These are phyloP conservation scores for Drechslerella dactyloides DNA, from an alignment of 2,329 filamentous ascomycete genomes.

Conservation along the genomic window DNA sequence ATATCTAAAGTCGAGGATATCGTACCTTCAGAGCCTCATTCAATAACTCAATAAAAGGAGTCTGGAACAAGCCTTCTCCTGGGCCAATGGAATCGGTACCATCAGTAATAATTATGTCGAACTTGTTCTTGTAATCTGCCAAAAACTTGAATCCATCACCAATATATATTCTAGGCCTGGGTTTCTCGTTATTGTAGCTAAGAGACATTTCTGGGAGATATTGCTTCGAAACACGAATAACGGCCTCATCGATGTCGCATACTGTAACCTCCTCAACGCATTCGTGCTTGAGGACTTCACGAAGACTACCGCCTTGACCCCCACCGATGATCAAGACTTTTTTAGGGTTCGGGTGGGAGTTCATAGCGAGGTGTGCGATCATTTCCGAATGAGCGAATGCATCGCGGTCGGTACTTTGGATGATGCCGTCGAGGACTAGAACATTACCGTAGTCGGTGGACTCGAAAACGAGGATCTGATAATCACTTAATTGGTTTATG, in stretches of 20 bases:
- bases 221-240: slow-evolving; percentile 97
- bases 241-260: slow-evolving; percentile 98
- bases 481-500: neutral
- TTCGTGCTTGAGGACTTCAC: slow-evolving; percentile 98
- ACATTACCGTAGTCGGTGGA: slow-evolving; percentile 96
- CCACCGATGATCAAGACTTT: slow-evolving; percentile 97
- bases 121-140: slow-evolving; percentile 91
- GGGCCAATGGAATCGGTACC: slow-evolving; percentile 93
- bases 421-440: slow-evolving; percentile 96
- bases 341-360: slow-evolving; percentile 97
- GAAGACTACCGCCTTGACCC: slow-evolving; percentile 94
- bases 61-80: slow-evolving; percentile 95
- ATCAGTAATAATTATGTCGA: slow-evolving; percentile 99
- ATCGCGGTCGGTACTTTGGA: slow-evolving; percentile 97
- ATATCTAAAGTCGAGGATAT: neutral
- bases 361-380: slow-evolving; percentile 98
- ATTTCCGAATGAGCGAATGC: slow-evolving; percentile 99
- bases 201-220: slow-evolving; percentile 93
- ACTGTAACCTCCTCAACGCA: slow-evolving; percentile 93
- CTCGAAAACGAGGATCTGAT: slow-evolving; percentile 83
- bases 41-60: slow-evolving; percentile 96
- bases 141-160: slow-evolving; percentile 99
- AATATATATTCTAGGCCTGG: slow-evolving; percentile 84
- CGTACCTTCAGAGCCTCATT: slow-evolving; percentile 67
- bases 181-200: slow-evolving; percentile 92